These are phyloP conservation scores for Ambispora gerdemannii DNA, from an alignment of 192 early-diverging fungal genomes.

Conservation along the genomic window DNA sequence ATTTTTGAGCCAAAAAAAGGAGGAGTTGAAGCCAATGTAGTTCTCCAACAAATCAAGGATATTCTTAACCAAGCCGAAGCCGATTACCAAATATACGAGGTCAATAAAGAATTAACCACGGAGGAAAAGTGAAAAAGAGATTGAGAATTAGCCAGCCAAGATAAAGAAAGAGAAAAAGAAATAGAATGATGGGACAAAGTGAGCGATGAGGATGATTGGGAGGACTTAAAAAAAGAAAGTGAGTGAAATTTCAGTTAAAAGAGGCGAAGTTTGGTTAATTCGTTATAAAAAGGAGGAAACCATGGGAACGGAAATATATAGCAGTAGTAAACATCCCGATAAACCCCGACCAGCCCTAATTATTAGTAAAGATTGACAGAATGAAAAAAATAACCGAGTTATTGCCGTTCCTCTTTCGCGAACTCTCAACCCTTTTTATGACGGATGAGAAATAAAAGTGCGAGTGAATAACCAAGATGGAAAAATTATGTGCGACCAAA, in stretches of 20 bases:
- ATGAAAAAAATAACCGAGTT: constrained; percentile 4
- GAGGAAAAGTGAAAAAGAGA: not conserved
- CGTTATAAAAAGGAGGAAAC: not conserved
- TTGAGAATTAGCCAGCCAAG: constrained; percentile 5
- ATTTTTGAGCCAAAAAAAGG: too few species aligned
- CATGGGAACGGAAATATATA: not conserved
- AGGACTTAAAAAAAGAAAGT: not conserved
- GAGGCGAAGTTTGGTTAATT: not conserved
- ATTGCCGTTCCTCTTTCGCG: not conserved
- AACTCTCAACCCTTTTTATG: constrained; percentile 17
- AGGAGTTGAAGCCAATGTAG: too few species aligned
- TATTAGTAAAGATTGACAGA: not conserved
- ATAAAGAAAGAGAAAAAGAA: not conserved
- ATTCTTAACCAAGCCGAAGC: too few species aligned
- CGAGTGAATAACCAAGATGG: not conserved
- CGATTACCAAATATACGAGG: too few species aligned
- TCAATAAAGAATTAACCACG: too few species aligned
- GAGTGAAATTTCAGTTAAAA: not conserved
- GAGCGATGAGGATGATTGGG: not conserved
- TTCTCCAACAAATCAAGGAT: too few species aligned
- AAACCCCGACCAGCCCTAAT: not conserved
- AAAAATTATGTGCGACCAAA: not conserved
- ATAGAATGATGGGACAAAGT: not conserved
- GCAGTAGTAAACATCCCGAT: not conserved
- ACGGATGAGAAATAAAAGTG: not conserved